A percentile compares a stretch with the other conserved stretches of the same genome.
phyloP scores from a whole-genome alignment of 495 filamentous ascomycete genomes.

The Neurospora cerealis region DNA sequence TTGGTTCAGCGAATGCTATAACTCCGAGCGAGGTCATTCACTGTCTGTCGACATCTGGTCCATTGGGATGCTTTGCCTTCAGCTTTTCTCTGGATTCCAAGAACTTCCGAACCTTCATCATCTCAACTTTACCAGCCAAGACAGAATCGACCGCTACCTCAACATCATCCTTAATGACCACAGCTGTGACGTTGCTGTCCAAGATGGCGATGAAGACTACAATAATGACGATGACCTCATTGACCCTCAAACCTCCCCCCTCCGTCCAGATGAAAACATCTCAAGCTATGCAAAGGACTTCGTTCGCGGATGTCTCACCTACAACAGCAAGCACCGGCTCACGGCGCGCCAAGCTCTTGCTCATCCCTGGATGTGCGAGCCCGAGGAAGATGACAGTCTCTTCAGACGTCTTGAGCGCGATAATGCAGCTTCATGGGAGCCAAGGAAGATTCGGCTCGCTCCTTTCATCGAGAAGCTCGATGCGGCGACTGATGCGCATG shows the following conservation, averaged over 20 bases:
- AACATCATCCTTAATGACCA: constrained; percentile 41
- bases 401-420: constrained; percentile 26
- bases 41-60: constrained; percentile 36
- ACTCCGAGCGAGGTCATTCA: constrained; percentile 11
- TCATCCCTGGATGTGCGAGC: constrained; percentile 44
- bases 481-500: background rate
- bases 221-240: background rate
- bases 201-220: background rate
- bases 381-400: constrained; percentile 41
- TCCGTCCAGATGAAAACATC: constrained; percentile 58
- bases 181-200: background rate
- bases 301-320: constrained; percentile 63
- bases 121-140: constrained; percentile 8
- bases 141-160: constrained; percentile 6
- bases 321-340: constrained; percentile 59
- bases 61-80: constrained; percentile 30
- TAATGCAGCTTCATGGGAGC: constrained; percentile 7
- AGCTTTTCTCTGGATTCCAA: constrained; percentile 13
- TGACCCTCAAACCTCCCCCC: background rate
- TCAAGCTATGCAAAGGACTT: constrained; percentile 61
- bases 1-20: constrained; percentile 14
- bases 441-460: constrained; percentile 6
- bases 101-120: constrained; percentile 3
- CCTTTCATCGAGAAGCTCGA: background rate
- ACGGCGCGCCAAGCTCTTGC: constrained; percentile 67